Base-by-base conservation (phyloP, 2,329 filamentous ascomycete species). In the Teratosphaeriaceae sp. region DNA sequence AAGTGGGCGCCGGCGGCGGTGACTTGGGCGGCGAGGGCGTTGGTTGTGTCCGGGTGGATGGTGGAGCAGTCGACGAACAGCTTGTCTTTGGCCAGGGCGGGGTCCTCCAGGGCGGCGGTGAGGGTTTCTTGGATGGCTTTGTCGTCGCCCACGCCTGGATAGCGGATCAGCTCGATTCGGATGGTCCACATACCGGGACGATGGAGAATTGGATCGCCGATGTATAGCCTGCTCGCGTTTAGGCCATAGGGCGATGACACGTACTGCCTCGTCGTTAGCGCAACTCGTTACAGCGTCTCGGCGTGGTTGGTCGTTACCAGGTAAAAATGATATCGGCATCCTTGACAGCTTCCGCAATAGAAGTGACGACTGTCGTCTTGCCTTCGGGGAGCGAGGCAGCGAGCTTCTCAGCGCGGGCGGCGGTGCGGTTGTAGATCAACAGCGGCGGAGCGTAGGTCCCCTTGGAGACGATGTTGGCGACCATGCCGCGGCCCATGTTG, bases 401-500 rank as follows among this genome's bases (percentile, higher is more conserved):
- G 38, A 90, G 73, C 19, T 84, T 78, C 26, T 74, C 68, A 21
- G 85, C 72, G 40, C 83, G 78, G 54, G 81, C 70, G 42, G 68
- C 69, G 9, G 85, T 89, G 44, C 88, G 84, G 68, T 95, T 95
- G 71, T 80, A 89, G 47, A 95, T 65, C 44, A 89, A 74, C 12
- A 95, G 68, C 1, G 88, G 85, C 21, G 78, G 74, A 20, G 80
- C 73, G 21, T 89, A 77, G 23, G 76, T 70, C 22, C 79, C 87
- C 62, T 94, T 95, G 58, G 83, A 75, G 8, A 84, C 80, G 27
- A 96, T 71, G 61, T 94, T 95, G 65, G 82, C 84, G 66, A 74
- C 79, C 85, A 94, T 94, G 50, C 83, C 87, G 34, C 52, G 69
- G 84, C 87, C 88, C 80, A 94, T 94, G 63, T 94, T 94, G 40